A percentile compares a stretch with the other conserved stretches of the same genome.
Evolutionary conservation across 2,329 filamentous ascomycete species (phyloP).

Genomic region (Claviceps fusiformis): DNA sequence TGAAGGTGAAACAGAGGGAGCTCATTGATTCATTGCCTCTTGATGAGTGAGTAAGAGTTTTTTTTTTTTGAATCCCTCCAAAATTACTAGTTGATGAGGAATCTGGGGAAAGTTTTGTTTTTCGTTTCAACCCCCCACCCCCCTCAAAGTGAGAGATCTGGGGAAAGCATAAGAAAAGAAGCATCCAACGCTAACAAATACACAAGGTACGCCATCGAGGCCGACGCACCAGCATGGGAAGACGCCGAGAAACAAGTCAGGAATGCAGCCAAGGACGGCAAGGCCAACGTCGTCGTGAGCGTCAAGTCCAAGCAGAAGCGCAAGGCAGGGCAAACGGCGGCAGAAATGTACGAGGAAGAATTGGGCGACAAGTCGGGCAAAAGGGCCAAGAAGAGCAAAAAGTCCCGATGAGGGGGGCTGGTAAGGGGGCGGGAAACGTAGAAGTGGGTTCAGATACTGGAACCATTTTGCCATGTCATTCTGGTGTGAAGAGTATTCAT

Average conservation of each 20-base stretch:
- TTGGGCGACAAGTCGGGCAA: constrained; percentile 25
- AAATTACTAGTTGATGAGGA: too few species aligned
- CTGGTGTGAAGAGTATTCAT: too few species aligned
- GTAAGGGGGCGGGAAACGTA: too few species aligned
- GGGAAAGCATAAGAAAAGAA: too few species aligned
- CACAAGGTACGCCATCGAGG: constrained; percentile 52
- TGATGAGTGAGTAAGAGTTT: constrained; percentile 39
- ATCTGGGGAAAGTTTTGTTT: too few species aligned
- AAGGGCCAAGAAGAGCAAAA: constrained; percentile 19
- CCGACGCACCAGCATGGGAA: constrained; percentile 46
- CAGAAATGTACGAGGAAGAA: constrained; percentile 49
- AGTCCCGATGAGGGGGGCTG: constrained; percentile 14
- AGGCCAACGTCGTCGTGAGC: constrained; percentile 54
- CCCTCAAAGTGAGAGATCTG: too few species aligned
- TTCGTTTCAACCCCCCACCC: too few species aligned
- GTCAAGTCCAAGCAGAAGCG: constrained; percentile 73
- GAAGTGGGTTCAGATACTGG: too few species aligned
- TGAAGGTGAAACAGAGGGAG: constrained; percentile 70
- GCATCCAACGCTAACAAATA: not conserved
- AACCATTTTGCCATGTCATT: too few species aligned
- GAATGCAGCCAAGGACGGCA: constrained; percentile 38
- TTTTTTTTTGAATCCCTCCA: too few species aligned
- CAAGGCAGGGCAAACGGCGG: constrained; percentile 50
- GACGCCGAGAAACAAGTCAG: constrained; percentile 65
- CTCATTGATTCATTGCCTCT: constrained; percentile 84